Evolutionary conservation across 306 rosid genomes (phyloP).

Genomic region (Lathyrus sativus): DNA sequence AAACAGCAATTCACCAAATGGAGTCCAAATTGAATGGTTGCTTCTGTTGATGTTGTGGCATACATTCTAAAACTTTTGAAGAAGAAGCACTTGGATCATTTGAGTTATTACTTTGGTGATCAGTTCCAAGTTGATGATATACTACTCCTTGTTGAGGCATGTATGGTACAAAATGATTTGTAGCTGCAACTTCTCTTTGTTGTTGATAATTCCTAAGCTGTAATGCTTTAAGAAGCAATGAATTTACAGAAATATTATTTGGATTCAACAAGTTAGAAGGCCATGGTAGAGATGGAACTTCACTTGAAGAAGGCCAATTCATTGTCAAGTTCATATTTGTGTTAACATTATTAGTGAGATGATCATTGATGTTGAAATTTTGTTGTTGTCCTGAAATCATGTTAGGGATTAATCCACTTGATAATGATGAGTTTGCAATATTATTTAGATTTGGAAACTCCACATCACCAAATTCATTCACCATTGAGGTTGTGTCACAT

Average conservation of each 20-base stretch:
- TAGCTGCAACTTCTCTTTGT: constrained; percentile 41
- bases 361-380: constrained; percentile 24
- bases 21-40: constrained; percentile 96
- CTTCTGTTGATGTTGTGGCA: constrained; percentile 59
- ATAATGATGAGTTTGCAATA: constrained; percentile 45
- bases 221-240: constrained; percentile 85
- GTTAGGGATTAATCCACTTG: constrained; percentile 36
- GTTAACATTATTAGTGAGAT: constrained; percentile 33
- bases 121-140: constrained; percentile 45
- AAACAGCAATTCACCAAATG: constrained; percentile 60
- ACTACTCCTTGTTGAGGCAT: constrained; percentile 44
- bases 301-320: constrained; percentile 56
- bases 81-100: constrained; percentile 61
- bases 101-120: constrained; percentile 41
- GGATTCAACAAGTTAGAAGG: constrained; percentile 57
- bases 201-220: constrained; percentile 71
- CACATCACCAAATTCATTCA: constrained; percentile 69
- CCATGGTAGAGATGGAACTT: constrained; percentile 55
- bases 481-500: constrained; percentile 65
- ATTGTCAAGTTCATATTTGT: constrained; percentile 53
- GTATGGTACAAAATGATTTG: constrained; percentile 38
- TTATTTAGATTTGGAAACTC: constrained; percentile 59
- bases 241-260: constrained; percentile 58
- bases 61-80: constrained; percentile 55
- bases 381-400: constrained; percentile 42